Evolutionary conservation across 805 yeast genomes (phyloP).

Genomic region (Brettanomyces naardenensis): DNA sequence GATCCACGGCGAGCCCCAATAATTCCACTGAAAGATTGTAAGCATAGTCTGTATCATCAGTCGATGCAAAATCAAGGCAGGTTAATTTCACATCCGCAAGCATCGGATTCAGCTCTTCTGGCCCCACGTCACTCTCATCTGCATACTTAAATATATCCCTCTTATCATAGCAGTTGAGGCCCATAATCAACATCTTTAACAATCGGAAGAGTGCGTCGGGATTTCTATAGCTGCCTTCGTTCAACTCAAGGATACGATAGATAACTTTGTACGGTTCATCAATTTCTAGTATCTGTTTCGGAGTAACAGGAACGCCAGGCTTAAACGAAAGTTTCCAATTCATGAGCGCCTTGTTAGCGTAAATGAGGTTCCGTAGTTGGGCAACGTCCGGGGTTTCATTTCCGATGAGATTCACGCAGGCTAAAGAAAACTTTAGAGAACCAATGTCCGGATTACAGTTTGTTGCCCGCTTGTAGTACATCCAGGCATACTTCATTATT

Average conservation of each 20-base stretch:
- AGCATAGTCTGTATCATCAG: slow-evolving; percentile 56
- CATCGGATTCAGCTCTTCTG: slow-evolving; percentile 18
- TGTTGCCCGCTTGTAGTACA: slow-evolving; percentile 20
- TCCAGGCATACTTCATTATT: slow-evolving; percentile 18
- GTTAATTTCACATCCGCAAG: slow-evolving; percentile 25
- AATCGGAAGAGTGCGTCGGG: slow-evolving; percentile 34
- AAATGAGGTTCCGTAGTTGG: slow-evolving; percentile 12
- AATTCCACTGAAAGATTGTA: slow-evolving; percentile 33
- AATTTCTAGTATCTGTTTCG: slow-evolving; percentile 17
- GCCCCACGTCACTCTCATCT: slow-evolving; percentile 7
- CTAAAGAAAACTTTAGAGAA: slow-evolving; percentile 15
- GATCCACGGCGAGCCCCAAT: slow-evolving; percentile 20
- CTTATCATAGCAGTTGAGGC: slow-evolving; percentile 22
- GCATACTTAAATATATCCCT: slow-evolving; percentile 6
- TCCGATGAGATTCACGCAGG: slow-evolving; percentile 14
- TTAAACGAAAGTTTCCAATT: slow-evolving; percentile 23
- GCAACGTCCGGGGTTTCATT: slow-evolving; percentile 1
- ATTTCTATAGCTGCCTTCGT: slow-evolving; percentile 42
- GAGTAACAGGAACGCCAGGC: slow-evolving; percentile 24
- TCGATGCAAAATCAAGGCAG: slow-evolving; percentile 63
- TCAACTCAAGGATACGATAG: slow-evolving; percentile 39
- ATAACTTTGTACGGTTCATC: slow-evolving; percentile 20
- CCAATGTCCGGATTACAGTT: slow-evolving; percentile 24
- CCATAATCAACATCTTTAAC: slow-evolving; percentile 32
- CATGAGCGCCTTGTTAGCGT: slow-evolving; percentile 16